Conservation (phyloP, 768 basidiomycete species). For the Mycena filopes region DNA sequence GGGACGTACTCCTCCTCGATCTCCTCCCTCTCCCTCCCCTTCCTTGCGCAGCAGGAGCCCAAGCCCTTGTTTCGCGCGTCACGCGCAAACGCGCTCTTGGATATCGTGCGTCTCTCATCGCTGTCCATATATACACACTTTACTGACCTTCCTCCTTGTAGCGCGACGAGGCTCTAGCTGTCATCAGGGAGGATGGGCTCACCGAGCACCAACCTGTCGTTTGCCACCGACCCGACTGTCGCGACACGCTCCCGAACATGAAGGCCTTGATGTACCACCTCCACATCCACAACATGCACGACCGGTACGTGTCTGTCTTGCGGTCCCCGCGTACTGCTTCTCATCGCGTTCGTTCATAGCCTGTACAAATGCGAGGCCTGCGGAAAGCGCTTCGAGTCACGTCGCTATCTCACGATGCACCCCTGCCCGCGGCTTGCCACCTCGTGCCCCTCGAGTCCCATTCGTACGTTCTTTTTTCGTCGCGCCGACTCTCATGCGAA, state of each 20-base stretch:
- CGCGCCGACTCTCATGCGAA: no score
- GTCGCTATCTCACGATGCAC: conserved; percentile 24
- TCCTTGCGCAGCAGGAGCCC: conserved; percentile 33
- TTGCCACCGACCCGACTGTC: conserved; percentile 32
- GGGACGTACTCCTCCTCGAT: conserved; percentile 23
- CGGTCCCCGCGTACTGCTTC: conserved; percentile 2
- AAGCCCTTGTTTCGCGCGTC: conserved; percentile 48
- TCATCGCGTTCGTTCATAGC: conserved; percentile 10
- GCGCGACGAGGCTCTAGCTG: conserved; percentile 49
- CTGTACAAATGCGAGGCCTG: conserved; percentile 29
- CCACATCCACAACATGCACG: conserved; percentile 66
- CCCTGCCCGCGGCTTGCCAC: conserved; percentile 22
- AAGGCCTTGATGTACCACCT: conserved; percentile 62
- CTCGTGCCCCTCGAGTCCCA: conserved; percentile 41
- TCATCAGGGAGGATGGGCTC: conserved; percentile 41
- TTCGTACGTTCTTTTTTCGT: conserved; percentile 32
- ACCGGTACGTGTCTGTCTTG: conserved; percentile 43
- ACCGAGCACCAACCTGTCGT: conserved; percentile 32
- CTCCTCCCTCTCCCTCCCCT: conserved; percentile 28
- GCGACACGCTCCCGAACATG: conserved; percentile 52
- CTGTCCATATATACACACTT: background rate
- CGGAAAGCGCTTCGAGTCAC: conserved; percentile 22
- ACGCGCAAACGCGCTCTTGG: conserved; percentile 47
- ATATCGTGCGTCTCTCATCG: conserved; percentile 49
- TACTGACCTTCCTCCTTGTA: conserved; percentile 29